Percentiles rank a stretch among this genome's conserved stretches.
These are phyloP conservation scores for Gossypium rotundifolium DNA, from an alignment of 345 rosid species.

Conservation along the genomic window DNA sequence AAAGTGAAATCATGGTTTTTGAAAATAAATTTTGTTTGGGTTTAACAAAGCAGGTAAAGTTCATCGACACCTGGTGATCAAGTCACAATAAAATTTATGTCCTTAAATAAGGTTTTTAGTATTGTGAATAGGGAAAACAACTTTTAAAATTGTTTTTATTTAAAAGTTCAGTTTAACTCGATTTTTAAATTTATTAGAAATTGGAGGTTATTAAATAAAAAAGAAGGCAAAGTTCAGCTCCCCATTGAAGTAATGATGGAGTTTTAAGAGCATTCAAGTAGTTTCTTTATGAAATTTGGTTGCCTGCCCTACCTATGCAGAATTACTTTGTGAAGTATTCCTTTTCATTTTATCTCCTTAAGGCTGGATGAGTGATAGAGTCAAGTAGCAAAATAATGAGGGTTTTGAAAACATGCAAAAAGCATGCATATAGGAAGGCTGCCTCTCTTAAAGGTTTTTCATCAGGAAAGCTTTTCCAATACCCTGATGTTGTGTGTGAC, in stretches of 20 bases:
- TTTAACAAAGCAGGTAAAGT: no score
- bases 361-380: slow-evolving; percentile 5
- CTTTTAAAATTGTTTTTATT: no score
- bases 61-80: no score
- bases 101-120: no score
- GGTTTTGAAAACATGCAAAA: slow-evolving; percentile 20
- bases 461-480: not conserved
- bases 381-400: slow-evolving; percentile 25
- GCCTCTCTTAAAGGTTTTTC: no score
- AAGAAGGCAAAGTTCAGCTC: not conserved
- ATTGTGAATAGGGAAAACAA: no score
- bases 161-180: no score
- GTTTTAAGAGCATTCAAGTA: not conserved
- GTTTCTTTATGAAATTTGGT: not conserved
- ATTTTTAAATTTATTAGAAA: no score
- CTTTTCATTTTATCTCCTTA: slow-evolving; percentile 3
- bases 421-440: slow-evolving; percentile 8
- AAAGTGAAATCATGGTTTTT: no score
- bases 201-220: not conserved
- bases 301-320: slow-evolving; percentile 11
- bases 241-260: slow-evolving; percentile 1
- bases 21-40: no score
- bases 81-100: no score
- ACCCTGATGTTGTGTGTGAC: not conserved
- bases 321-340: slow-evolving; percentile 9